phyloP scores from a whole-genome alignment of 2,329 filamentous ascomycete genomes.

The Botrytis byssoidea region DNA sequence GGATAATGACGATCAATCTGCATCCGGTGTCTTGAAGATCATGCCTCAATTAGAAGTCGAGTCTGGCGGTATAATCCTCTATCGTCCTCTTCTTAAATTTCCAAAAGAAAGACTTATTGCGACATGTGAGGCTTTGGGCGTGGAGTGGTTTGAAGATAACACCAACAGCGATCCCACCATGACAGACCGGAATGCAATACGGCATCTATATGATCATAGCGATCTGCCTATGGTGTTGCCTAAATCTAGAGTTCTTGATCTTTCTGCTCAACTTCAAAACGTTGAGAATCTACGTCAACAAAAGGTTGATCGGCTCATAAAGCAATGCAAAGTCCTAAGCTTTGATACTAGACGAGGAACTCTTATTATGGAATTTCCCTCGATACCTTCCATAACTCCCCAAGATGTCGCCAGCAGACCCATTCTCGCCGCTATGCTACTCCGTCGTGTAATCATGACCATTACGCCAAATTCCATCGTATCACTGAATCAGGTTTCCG shows the following conservation, averaged over 20 bases:
- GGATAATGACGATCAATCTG: too few relatives aligned
- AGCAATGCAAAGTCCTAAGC: constrained; percentile 43
- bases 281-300: constrained; percentile 46
- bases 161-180: constrained; percentile 78
- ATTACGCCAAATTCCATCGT: constrained; percentile 48
- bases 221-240: constrained; percentile 68
- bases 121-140: constrained; percentile 65
- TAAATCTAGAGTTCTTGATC: constrained; percentile 59
- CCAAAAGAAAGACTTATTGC: constrained; percentile 70
- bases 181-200: constrained; percentile 78
- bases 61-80: constrained; percentile 62
- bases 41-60: constrained; percentile 42
- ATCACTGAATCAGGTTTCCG: constrained; percentile 45
- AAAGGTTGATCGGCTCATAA: constrained; percentile 55
- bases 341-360: constrained; percentile 40
- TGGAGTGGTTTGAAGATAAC: constrained; percentile 79
- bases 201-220: constrained; percentile 59
- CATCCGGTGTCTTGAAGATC: neutral
- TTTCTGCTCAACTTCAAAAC: constrained; percentile 54
- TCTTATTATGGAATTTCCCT: constrained; percentile 31
- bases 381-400: neutral
- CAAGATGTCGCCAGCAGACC: neutral
- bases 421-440: constrained; percentile 44
- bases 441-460: constrained; percentile 49
- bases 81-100: constrained; percentile 69